Base-by-base conservation (phyloP, 2,329 filamentous ascomycete genomes). In the Periconia sp. region DNA sequence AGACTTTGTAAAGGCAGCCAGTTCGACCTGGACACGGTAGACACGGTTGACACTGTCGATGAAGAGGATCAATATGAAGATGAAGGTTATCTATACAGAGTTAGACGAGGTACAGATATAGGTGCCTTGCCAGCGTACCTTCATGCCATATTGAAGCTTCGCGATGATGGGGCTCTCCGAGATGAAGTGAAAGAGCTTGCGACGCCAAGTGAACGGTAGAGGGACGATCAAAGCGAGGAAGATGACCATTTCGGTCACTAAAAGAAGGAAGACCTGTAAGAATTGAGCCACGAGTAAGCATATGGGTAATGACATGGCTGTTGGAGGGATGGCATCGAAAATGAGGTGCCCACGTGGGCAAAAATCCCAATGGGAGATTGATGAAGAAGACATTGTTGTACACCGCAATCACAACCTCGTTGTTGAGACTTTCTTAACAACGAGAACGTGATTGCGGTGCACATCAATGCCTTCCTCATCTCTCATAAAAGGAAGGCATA, bases 1-100 rank as follows among this genome's bases (percentile, higher is more conserved):
- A 61, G 84, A 81, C 70, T 94, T 91, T 56, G 84, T 80, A 55
- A 90, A 88, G 49, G 86, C 81, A 45, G 86, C 80, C 53, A 97
- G 82, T 79, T 99, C 94, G 60, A 94, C 78, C 79, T 97, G 93
- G 51, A 99, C 94, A 58, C 94, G 90, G 77, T 97, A 99, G 70
- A 99, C 94, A 61, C 94, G 91, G 76, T 89, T 89, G 75, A 97
- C 92, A 72, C 92, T 96, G 79, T 99, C 94, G 68, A 97, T 85
- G 79, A 99, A 99, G 61, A 99, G 88, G 61, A 99, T 96, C 54
- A 97, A 82, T 70, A 99, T 97, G 80, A 99, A 99, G 73, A 99
- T 93, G 74, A 99, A 99, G 2, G 92, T 96, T 53, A 99, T 99
- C 85, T 88, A 59, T 1, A 17, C 3, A 1, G 10, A 5, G 47